A percentile compares a stretch with the other conserved stretches of the same genome.
Conservation (phyloP, 139 green algal genomes). For the Coelastrella sp. region DNA sequence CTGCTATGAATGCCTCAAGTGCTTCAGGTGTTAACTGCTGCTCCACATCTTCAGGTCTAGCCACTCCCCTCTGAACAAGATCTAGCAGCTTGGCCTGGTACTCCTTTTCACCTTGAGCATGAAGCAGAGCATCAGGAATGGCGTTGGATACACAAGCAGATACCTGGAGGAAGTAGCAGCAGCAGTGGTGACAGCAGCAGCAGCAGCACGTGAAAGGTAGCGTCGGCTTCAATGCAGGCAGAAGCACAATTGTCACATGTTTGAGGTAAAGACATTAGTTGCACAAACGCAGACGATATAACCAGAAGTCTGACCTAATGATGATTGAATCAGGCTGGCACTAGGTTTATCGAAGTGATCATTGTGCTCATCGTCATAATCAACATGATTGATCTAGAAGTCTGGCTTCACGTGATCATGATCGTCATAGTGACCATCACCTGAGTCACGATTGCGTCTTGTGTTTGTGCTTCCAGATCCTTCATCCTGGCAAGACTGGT, state of each 20-base stretch:
- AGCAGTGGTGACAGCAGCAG: neutral
- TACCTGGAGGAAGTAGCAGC: neutral
- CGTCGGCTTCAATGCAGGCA: too few species aligned
- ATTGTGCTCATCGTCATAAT: neutral
- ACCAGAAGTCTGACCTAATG: too few species aligned
- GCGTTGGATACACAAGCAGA: conserved; percentile 21
- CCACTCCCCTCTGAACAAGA: conserved; percentile 37
- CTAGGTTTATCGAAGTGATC: too few species aligned
- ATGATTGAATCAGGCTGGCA: too few species aligned
- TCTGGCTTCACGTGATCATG: too few species aligned
- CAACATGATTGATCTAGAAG: neutral
- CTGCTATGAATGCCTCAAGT: conserved; percentile 25
- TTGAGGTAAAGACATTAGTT: too few species aligned
- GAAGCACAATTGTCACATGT: too few species aligned
- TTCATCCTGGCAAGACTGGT: conserved; percentile 61
- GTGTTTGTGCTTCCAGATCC: conserved; percentile 50
- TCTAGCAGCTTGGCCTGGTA: conserved; percentile 46
- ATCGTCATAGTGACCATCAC: neutral
- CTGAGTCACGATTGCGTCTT: conserved; percentile 49
- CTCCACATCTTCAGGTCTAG: conserved; percentile 38
- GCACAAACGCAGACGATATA: too few species aligned
- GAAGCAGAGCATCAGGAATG: conserved; percentile 6
- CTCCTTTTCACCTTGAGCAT: conserved; percentile 35
- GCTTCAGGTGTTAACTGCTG: conserved; percentile 28
- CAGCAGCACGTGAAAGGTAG: too few species aligned